These are phyloP conservation scores for Rhexocercosporidium sp. DNA, from an alignment of 2,329 filamentous ascomycete genomes.

Conservation along the genomic window DNA sequence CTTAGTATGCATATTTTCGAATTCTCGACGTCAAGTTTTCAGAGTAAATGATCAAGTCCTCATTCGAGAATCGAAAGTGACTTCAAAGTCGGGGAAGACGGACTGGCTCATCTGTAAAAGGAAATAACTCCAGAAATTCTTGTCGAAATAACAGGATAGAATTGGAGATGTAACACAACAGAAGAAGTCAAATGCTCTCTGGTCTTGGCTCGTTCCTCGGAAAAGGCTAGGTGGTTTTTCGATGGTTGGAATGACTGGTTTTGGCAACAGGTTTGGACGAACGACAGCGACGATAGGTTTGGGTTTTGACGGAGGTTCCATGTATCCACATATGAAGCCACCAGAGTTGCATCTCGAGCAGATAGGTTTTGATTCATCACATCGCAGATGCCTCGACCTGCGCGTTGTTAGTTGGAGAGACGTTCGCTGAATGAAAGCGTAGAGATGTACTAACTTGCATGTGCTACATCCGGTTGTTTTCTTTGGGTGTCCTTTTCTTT, in stretches of 20 bases:
- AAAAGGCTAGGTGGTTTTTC: neutral
- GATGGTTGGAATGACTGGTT: neutral
- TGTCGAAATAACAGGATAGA: slow-evolving; percentile 15
- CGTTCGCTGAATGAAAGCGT: neutral
- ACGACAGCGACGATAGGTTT: neutral
- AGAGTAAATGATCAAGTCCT: too few species aligned
- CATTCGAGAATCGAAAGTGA: too few species aligned
- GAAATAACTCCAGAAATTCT: slow-evolving; percentile 15
- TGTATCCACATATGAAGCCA: neutral
- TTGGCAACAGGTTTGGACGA: neutral
- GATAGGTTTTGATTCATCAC: slow-evolving; percentile 12
- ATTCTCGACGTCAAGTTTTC: too few species aligned
- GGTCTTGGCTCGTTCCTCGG: slow-evolving; percentile 3
- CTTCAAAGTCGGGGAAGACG: too few species aligned
- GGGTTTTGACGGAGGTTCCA: neutral
- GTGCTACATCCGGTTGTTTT: neutral
- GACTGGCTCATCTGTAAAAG: slow-evolving; percentile 12
- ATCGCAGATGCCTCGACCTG: slow-evolving; percentile 2
- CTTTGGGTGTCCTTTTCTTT: neutral
- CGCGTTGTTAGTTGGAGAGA: slow-evolving; percentile 22
- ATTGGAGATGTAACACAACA: neutral
- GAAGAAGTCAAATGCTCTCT: slow-evolving; percentile 15
- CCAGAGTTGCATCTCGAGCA: neutral
- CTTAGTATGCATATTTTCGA: too few species aligned
- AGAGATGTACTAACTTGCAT: neutral